A percentile compares a stretch with the other conserved stretches of the same genome.
Conservation (phyloP, 2,329 filamentous ascomycete species). For the Tricladium varicosporioides region DNA sequence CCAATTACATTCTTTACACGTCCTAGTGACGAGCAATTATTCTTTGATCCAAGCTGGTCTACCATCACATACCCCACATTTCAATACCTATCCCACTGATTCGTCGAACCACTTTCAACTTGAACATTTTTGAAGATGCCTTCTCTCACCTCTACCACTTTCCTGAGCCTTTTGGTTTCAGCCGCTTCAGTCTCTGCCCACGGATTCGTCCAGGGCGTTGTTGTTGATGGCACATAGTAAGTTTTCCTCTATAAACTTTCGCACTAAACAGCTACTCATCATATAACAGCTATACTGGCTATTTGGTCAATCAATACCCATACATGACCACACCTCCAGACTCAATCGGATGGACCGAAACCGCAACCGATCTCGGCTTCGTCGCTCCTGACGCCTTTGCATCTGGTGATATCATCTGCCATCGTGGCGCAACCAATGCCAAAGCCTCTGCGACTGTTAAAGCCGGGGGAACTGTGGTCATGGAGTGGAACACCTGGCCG, state of each 20-base stretch:
- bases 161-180: constrained; percentile 30
- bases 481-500: constrained; percentile 50
- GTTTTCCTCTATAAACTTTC: background rate
- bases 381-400: constrained; percentile 45
- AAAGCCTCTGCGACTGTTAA: constrained; percentile 40
- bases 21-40: background rate
- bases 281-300: constrained; percentile 32
- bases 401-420: constrained; percentile 47
- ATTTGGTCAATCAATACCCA: constrained; percentile 18
- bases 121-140: constrained; percentile 16
- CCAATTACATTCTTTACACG: background rate
- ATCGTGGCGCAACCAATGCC: constrained; percentile 41
- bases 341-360: constrained; percentile 40
- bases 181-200: constrained; percentile 44
- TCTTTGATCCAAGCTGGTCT: background rate
- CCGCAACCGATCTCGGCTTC: constrained; percentile 45
- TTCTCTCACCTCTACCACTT: constrained; percentile 19
- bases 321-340: constrained; percentile 26
- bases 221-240: constrained; percentile 39
- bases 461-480: constrained; percentile 45
- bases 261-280: background rate
- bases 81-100: background rate
- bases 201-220: constrained; percentile 43
- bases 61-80: background rate
- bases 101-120: background rate